Evolutionary conservation across 257 asterid genomes (phyloP).

Genomic region (Nicotiana attenuata): DNA sequence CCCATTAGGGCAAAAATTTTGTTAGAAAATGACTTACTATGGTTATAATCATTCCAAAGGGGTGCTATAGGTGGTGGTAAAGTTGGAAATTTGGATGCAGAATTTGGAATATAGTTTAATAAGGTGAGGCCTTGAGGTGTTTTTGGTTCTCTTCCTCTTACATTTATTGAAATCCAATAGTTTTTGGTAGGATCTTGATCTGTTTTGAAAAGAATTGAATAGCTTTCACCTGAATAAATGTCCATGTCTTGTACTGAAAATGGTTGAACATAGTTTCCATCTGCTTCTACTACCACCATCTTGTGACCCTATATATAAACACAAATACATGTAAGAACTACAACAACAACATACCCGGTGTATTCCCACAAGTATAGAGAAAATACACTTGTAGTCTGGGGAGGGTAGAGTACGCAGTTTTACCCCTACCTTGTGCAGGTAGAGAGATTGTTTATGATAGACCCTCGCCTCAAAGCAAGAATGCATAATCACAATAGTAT

Average conservation of each 20-base stretch:
- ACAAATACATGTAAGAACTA: background rate
- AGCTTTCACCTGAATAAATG: slow-evolving; percentile 87
- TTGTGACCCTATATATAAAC: slow-evolving; percentile 48
- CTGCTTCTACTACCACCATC: slow-evolving; percentile 74
- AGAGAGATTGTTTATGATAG: no score
- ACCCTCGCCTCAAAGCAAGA: no score
- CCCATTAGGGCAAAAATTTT: slow-evolving; percentile 37
- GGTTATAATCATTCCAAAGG: slow-evolving; percentile 54
- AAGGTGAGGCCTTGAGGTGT: slow-evolving; percentile 70
- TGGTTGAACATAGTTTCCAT: slow-evolving; percentile 71
- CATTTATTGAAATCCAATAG: slow-evolving; percentile 59
- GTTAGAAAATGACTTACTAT: slow-evolving; percentile 49
- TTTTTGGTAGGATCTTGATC: slow-evolving; percentile 51
- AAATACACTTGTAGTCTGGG: no score
- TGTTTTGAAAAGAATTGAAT: slow-evolving; percentile 61
- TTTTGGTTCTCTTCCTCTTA: slow-evolving; percentile 65
- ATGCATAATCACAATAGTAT: no score
- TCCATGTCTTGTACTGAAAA: slow-evolving; percentile 55
- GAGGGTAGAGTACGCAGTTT: no score
- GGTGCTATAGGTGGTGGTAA: slow-evolving; percentile 55
- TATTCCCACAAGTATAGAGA: no score
- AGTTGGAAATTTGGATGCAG: slow-evolving; percentile 39
- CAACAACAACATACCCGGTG: no score
- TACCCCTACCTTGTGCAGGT: no score
- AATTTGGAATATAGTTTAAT: slow-evolving; percentile 47